phyloP scores from a whole-genome alignment of 176 grass and related monocot genomes.

The Hordeum marinum region DNA sequence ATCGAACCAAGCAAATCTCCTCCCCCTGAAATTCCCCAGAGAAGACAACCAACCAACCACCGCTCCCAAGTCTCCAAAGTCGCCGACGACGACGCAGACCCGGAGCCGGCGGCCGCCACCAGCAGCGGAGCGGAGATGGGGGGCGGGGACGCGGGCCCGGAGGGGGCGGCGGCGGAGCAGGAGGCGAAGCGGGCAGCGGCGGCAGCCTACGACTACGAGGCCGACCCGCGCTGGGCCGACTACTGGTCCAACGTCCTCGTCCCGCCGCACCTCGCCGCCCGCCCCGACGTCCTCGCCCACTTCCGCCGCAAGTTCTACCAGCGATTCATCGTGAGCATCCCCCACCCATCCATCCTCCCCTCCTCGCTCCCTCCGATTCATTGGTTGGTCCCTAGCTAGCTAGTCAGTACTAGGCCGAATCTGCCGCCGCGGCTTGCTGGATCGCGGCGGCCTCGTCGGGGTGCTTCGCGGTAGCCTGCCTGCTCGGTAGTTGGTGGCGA shows the following conservation, averaged over 20 bases:
- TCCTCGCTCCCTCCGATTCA: background rate
- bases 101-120: too few relatives aligned
- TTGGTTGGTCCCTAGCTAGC: too few relatives aligned
- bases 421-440: background rate
- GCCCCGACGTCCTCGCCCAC: constrained; percentile 68
- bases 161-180: constrained; percentile 4
- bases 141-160: background rate
- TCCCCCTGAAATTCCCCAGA: too few relatives aligned
- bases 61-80: too few relatives aligned
- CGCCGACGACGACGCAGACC: too few relatives aligned
- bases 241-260: constrained; percentile 85
- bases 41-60: too few relatives aligned
- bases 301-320: constrained; percentile 97
- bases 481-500: background rate
- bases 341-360: too few relatives aligned
- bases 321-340: constrained; percentile 35
- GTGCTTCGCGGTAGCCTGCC: background rate
- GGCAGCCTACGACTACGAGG: constrained; percentile 83
- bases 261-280: constrained; percentile 62
- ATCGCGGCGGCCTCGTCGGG: background rate
- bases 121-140: background rate
- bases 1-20: too few relatives aligned
- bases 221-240: constrained; percentile 69
- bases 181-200: constrained; percentile 58
- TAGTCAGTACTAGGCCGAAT: background rate